A percentile compares a stretch with the other conserved stretches of the same genome.
Conservation (phyloP, 1,284 basidiomycete genomes). For the Exobasidium rhododendri region DNA sequence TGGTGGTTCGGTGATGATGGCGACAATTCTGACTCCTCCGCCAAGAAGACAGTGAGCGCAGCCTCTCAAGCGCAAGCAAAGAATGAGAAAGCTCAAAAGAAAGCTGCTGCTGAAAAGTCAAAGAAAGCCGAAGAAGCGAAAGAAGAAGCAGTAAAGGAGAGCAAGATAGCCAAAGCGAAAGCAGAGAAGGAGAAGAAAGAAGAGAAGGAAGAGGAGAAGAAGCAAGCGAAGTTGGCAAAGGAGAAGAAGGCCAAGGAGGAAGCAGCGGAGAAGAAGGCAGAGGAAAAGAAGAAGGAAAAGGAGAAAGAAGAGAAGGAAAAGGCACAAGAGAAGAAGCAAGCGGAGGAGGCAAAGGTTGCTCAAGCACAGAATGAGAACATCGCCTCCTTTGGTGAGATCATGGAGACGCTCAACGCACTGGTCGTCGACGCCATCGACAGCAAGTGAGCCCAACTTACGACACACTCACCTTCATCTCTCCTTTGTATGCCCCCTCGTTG, state of each 20-base stretch:
- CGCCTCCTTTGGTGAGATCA: conserved; percentile 44
- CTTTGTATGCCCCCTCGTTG: too few species aligned
- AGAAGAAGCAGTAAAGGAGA: conserved; percentile 1
- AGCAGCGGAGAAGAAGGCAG: conserved; percentile 17
- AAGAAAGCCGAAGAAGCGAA: background rate
- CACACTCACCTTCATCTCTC: too few species aligned
- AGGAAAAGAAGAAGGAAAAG: background rate
- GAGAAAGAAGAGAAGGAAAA: conserved; percentile 1
- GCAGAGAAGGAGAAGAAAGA: conserved; percentile 16
- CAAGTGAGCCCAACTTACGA: too few species aligned
- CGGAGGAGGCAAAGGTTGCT: conserved; percentile 22
- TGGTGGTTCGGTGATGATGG: conserved; percentile 9
- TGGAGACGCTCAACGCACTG: conserved; percentile 46
- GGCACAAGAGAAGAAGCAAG: conserved; percentile 6
- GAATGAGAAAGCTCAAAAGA: conserved; percentile 18
- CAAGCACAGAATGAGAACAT: conserved; percentile 33
- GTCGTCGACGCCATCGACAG: conserved; percentile 17
- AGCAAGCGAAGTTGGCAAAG: background rate
- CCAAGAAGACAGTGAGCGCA: conserved; percentile 12
- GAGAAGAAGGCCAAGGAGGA: conserved; percentile 18
- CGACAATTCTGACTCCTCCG: conserved; percentile 6
- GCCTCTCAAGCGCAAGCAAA: background rate
- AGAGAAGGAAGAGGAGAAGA: background rate
- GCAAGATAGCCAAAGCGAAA: conserved; percentile 17
- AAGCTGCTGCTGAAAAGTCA: conserved; percentile 2